Evolutionary conservation across 495 filamentous ascomycete genomes (phyloP).

Genomic region (Talaromyces ruber): DNA sequence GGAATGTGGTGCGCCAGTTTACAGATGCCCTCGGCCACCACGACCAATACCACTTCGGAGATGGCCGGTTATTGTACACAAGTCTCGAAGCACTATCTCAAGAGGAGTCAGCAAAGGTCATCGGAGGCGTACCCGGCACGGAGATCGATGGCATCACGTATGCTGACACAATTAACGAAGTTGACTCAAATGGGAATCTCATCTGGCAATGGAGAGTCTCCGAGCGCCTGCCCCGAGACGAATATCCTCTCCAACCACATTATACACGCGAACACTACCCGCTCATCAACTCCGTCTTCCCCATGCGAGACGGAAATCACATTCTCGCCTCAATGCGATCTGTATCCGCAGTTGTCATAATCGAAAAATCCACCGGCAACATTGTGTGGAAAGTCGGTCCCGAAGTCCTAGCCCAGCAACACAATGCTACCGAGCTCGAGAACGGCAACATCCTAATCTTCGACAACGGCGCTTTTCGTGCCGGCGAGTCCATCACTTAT

Average conservation of each 20-base stretch:
- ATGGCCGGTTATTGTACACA: slow-evolving; percentile 35
- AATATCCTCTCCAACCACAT: slow-evolving; percentile 27
- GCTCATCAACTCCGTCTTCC: slow-evolving; percentile 32
- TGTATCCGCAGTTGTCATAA: slow-evolving; percentile 33
- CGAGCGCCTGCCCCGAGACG: slow-evolving; percentile 24
- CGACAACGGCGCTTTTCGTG: slow-evolving; percentile 38
- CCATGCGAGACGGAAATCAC: slow-evolving; percentile 24
- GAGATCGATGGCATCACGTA: slow-evolving; percentile 31
- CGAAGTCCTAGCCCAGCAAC: slow-evolving; percentile 33
- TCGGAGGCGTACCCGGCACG: slow-evolving; percentile 29
- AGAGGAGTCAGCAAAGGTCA: slow-evolving; percentile 23
- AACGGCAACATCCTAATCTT: slow-evolving; percentile 35
- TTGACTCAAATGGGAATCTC: slow-evolving; percentile 19
- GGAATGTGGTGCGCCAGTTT: slow-evolving; percentile 29
- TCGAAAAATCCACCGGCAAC: slow-evolving; percentile 25
- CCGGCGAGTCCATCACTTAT: slow-evolving; percentile 28
- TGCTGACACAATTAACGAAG: slow-evolving; percentile 37
- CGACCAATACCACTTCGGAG: slow-evolving; percentile 37
- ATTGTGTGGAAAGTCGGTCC: slow-evolving; percentile 34
- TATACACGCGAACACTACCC: slow-evolving; percentile 39
- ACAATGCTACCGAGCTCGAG: slow-evolving; percentile 30
- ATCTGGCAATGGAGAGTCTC: slow-evolving; percentile 37
- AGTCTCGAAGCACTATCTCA: slow-evolving; percentile 27
- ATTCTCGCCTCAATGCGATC: slow-evolving; percentile 35
- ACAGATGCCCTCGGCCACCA: slow-evolving; percentile 34